Percentiles rank a stretch among this genome's conserved stretches.
phyloP scores from a whole-genome alignment of 768 basidiomycete genomes.

The Auricularia sp. region DNA sequence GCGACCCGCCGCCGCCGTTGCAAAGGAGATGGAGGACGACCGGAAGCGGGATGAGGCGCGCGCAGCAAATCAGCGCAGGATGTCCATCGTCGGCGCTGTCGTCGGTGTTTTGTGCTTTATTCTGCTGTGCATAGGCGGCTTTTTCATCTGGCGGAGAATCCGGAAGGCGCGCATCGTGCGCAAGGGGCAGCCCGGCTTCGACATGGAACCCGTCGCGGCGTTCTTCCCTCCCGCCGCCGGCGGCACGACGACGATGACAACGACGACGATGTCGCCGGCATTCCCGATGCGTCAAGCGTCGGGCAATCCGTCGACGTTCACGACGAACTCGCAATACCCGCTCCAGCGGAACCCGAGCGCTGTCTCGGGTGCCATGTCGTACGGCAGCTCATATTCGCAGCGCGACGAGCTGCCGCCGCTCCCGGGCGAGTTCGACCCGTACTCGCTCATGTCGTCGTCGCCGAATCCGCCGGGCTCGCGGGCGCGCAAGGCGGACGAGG shows the following conservation, averaged over 20 bases:
- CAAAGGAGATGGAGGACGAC: not conserved
- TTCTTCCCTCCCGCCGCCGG: not conserved
- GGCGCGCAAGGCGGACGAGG: not conserved
- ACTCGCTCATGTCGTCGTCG: not conserved
- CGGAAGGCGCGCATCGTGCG: not conserved
- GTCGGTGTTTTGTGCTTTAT: not conserved
- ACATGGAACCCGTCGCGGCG: not conserved
- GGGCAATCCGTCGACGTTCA: not conserved
- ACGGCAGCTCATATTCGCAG: not conserved
- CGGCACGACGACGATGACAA: not conserved
- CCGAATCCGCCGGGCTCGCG: not conserved
- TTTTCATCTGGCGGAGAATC: not conserved
- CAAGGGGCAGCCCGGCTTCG: slow-evolving; percentile 1
- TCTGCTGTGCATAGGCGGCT: not conserved
- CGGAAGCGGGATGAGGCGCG: not conserved
- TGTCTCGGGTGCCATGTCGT: not conserved
- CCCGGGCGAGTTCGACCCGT: not conserved
- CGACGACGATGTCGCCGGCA: not conserved
- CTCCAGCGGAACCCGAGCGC: not conserved
- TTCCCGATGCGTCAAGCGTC: not conserved
- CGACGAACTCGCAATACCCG: not conserved
- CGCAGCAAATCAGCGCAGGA: not conserved
- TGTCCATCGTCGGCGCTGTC: not conserved
- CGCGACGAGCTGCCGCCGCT: slow-evolving; percentile 1
- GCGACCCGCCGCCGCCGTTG: not conserved